Evolutionary conservation across 2,329 filamentous ascomycete species (phyloP).

Genomic region (Penicillium glabrum): DNA sequence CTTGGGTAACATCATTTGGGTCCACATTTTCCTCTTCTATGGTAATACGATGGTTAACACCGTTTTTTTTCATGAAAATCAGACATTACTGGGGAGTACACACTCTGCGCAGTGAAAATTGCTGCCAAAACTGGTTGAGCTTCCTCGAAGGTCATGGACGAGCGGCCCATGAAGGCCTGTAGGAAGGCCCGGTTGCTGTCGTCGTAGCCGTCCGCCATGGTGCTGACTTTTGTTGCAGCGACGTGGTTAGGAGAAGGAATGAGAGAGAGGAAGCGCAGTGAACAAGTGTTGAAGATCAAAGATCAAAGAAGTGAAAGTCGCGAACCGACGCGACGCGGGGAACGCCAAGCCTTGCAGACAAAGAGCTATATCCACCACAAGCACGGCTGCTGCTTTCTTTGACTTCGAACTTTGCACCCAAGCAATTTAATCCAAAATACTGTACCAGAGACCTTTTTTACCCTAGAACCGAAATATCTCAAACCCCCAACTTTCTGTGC

Average conservation of each 20-base stretch:
- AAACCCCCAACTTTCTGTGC: not conserved
- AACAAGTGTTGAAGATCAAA: not conserved
- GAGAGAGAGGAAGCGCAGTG: not conserved
- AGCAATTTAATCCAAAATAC: not conserved
- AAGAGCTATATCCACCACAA: not conserved
- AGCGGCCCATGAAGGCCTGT: conserved; percentile 79
- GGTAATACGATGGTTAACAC: not conserved
- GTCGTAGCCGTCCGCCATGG: conserved; percentile 44
- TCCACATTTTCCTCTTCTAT: conserved; percentile 50
- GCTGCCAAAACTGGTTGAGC: conserved; percentile 72
- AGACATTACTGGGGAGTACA: not conserved
- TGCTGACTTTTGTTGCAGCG: not conserved
- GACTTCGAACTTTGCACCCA: not conserved
- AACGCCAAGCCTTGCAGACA: conserved; percentile 12
- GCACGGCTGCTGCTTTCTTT: not conserved
- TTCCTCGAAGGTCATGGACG: conserved; percentile 73
- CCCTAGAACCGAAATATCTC: not conserved
- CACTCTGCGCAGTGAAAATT: conserved; percentile 64
- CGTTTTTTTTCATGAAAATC: no score
- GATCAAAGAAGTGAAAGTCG: conserved; percentile 2
- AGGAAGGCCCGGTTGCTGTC: conserved; percentile 83
- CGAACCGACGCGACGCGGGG: conserved; percentile 16
- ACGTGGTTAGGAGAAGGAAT: not conserved
- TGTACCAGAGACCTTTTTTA: not conserved
- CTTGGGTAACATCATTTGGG: conserved; percentile 64